These are phyloP conservation scores for Senna tora DNA, from an alignment of 306 rosid species.

Conservation along the genomic window DNA sequence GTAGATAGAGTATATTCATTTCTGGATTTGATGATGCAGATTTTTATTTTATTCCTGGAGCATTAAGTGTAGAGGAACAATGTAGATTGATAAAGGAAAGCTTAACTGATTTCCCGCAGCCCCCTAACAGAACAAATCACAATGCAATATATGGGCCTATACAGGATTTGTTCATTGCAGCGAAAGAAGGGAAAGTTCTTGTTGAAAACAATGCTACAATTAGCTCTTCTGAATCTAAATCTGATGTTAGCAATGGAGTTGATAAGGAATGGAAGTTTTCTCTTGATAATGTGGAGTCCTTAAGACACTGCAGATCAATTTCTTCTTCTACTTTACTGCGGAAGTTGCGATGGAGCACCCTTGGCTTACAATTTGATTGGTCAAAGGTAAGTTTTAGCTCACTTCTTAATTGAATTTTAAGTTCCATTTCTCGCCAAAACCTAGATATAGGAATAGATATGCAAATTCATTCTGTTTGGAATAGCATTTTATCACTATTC, in stretches of 20 bases:
- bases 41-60: constrained; percentile 83
- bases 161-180: constrained; percentile 57
- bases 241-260: constrained; percentile 35
- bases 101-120: constrained; percentile 76
- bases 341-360: constrained; percentile 97
- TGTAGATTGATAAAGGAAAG: constrained; percentile 78
- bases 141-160: constrained; percentile 84
- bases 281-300: constrained; percentile 46
- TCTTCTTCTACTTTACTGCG: constrained; percentile 64
- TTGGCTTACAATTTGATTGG: constrained; percentile 93
- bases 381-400: constrained; percentile 63
- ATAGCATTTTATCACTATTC: not conserved
- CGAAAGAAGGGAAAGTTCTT: constrained; percentile 64
- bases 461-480: not conserved
- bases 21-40: constrained; percentile 47
- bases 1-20: not conserved
- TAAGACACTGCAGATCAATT: constrained; percentile 52
- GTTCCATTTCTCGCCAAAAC: not conserved
- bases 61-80: constrained; percentile 67
- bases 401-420: not conserved
- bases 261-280: constrained; percentile 55
- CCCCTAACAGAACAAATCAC: constrained; percentile 95
- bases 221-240: constrained; percentile 35
- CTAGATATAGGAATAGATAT: constrained; percentile 8
- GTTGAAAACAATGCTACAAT: constrained; percentile 43